A percentile compares a stretch with the other conserved stretches of the same genome.
phyloP scores from a whole-genome alignment of 345 rosid genomes.

The Bruguiera sexangula region DNA sequence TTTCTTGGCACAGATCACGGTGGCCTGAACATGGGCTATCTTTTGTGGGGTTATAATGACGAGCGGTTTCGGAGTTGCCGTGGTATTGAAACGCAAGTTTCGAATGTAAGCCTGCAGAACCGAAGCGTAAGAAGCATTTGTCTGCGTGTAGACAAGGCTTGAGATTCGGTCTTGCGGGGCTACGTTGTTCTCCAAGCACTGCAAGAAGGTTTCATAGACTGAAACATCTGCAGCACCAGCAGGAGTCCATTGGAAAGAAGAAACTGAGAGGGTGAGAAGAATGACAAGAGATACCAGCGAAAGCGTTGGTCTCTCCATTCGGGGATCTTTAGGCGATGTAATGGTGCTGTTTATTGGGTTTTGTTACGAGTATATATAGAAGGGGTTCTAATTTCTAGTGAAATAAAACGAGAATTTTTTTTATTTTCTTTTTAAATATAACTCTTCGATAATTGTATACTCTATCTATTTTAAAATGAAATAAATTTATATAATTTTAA shows the following conservation, averaged over 20 bases:
- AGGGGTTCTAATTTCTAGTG: no score
- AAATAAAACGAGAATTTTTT: no score
- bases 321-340: no score
- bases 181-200: slow-evolving; percentile 39
- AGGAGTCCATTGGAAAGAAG: slow-evolving; percentile 1
- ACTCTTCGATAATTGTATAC: no score
- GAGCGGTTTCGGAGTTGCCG: slow-evolving; percentile 43
- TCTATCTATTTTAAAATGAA: no score
- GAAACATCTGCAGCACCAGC: slow-evolving; percentile 20
- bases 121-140: slow-evolving; percentile 39
- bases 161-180: slow-evolving; percentile 20
- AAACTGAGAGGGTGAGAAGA: slow-evolving; percentile 12
- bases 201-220: slow-evolving; percentile 35
- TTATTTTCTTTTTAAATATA: no score
- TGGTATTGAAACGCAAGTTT: slow-evolving; percentile 51
- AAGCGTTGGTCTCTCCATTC: slow-evolving; percentile 5
- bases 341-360: no score
- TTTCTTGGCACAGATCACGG: slow-evolving; percentile 48
- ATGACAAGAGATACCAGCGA: slow-evolving; percentile 1
- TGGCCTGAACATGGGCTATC: slow-evolving; percentile 48
- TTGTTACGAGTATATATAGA: no score
- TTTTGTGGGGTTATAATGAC: slow-evolving; percentile 51
- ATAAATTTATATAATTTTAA: no score
- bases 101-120: slow-evolving; percentile 53
- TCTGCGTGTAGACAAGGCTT: slow-evolving; percentile 31